phyloP scores from a whole-genome alignment of 2,329 filamentous ascomycete species.

The Microdochium nivale region DNA sequence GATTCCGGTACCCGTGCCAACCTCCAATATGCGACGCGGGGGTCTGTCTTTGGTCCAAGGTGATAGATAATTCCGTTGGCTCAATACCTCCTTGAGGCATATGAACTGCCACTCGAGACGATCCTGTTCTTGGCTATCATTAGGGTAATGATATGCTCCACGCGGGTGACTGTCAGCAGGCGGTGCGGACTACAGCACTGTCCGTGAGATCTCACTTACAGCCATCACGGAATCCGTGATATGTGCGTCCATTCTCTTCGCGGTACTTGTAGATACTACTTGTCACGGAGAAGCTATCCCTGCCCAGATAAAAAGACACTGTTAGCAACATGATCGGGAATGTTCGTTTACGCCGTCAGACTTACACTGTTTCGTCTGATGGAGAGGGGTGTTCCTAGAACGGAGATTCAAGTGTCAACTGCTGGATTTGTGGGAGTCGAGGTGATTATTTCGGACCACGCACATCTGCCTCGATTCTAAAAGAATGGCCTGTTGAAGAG shows the following conservation, averaged over 20 bases:
- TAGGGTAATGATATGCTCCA: slow-evolving; percentile 36
- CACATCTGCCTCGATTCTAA: slow-evolving; percentile 11
- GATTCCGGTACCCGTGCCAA: slow-evolving; percentile 39
- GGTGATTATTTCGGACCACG: not conserved
- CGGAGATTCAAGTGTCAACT: not conserved
- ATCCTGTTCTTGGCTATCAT: slow-evolving; percentile 32
- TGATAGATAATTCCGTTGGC: slow-evolving; percentile 31
- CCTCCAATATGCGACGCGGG: slow-evolving; percentile 26
- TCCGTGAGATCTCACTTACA: slow-evolving; percentile 23
- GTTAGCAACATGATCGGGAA: not conserved
- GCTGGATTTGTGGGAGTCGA: not conserved
- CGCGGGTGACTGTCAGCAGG: not conserved
- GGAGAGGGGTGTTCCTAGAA: not conserved
- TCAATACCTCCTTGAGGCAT: slow-evolving; percentile 27
- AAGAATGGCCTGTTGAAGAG: slow-evolving; percentile 6
- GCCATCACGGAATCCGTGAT: slow-evolving; percentile 36
- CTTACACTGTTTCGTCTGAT: not conserved
- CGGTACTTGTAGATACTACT: slow-evolving; percentile 13
- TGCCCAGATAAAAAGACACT: slow-evolving; percentile 3
- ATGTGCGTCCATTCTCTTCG: slow-evolving; percentile 29
- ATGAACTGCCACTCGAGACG: slow-evolving; percentile 30
- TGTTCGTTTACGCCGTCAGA: not conserved
- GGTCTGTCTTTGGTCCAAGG: slow-evolving; percentile 26
- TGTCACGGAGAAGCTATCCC: slow-evolving; percentile 14
- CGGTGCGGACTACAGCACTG: not conserved